Percentiles rank a stretch among this genome's conserved stretches.
These are phyloP conservation scores for Chenopodium formosanum DNA, from an alignment of 148 eudicot genomes.

Conservation along the genomic window DNA sequence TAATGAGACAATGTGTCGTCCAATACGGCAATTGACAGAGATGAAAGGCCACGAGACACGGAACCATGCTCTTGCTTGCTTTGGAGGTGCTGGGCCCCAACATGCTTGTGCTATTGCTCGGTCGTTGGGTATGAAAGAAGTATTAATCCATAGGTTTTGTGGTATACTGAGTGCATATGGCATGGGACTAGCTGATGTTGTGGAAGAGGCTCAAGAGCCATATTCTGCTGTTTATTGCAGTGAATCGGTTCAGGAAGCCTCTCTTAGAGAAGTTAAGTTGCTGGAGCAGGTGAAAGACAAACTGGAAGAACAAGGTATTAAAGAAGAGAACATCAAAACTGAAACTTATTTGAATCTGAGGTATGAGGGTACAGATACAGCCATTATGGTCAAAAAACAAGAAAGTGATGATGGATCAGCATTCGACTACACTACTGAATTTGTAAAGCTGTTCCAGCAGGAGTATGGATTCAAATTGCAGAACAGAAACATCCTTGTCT, in stretches of 20 bases:
- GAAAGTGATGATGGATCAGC: slow-evolving; percentile 41
- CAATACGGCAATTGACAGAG: slow-evolving; percentile 94
- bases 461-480: slow-evolving; percentile 94
- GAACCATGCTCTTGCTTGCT: slow-evolving; percentile 96
- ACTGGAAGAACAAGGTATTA: slow-evolving; percentile 75
- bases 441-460: slow-evolving; percentile 72
- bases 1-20: slow-evolving; percentile 99
- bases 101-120: slow-evolving; percentile 99
- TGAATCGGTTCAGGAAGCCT: slow-evolving; percentile 68
- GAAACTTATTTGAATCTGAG: slow-evolving; percentile 85
- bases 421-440: slow-evolving; percentile 76
- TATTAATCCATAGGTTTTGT: slow-evolving; percentile 86
- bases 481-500: slow-evolving; percentile 69
- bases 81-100: slow-evolving; percentile 99
- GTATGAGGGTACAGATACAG: slow-evolving; percentile 95
- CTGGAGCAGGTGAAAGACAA: slow-evolving; percentile 62
- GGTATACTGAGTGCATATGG: slow-evolving; percentile 99
- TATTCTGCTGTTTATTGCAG: slow-evolving; percentile 71
- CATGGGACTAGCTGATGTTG: slow-evolving; percentile 98
- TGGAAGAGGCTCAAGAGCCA: slow-evolving; percentile 92
- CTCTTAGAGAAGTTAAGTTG: slow-evolving; percentile 60
- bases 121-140: slow-evolving; percentile 93
- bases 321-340: slow-evolving; percentile 54
- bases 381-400: slow-evolving; percentile 81
- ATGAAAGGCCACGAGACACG: slow-evolving; percentile 99